Percentiles rank a stretch among this genome's conserved stretches.
Conservation (phyloP, 1,284 basidiomycete genomes). For the Malassezia slooffiae region DNA sequence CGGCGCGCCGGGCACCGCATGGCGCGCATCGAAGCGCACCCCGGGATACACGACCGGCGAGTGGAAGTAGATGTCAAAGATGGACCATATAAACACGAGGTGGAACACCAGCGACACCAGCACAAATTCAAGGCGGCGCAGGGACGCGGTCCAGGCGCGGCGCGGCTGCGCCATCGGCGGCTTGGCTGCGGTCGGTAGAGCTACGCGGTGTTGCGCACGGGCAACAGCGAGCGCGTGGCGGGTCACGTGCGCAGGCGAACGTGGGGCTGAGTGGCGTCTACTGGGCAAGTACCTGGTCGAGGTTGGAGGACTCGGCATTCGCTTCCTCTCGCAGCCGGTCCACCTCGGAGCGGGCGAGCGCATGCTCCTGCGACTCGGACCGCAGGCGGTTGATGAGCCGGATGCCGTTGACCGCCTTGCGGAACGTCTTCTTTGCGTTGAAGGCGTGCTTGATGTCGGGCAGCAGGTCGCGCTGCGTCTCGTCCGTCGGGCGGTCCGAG, state of each 20-base stretch:
- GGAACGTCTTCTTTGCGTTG: constrained; percentile 43
- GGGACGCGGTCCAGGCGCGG: too few relatives aligned
- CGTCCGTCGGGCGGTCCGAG: not conserved
- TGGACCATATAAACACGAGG: constrained; percentile 28
- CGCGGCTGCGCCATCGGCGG: too few relatives aligned
- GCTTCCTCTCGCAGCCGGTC: constrained; percentile 9
- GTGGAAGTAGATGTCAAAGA: constrained; percentile 83
- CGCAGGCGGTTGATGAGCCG: constrained; percentile 28
- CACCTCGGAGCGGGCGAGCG: constrained; percentile 10
- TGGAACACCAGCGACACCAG: constrained; percentile 33
- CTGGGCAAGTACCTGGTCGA: constrained; percentile 22
- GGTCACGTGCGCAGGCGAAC: too few relatives aligned
- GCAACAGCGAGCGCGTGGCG: too few relatives aligned
- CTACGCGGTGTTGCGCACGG: too few relatives aligned
- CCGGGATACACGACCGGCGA: constrained; percentile 46
- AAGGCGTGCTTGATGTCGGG: constrained; percentile 45
- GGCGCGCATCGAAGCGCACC: constrained; percentile 20
- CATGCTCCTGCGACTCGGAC: constrained; percentile 19
- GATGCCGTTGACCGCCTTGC: constrained; percentile 44
- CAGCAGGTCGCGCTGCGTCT: constrained; percentile 35
- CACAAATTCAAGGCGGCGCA: constrained; percentile 48
- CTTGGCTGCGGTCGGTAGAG: too few relatives aligned
- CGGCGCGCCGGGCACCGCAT: not conserved
- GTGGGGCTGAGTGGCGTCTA: not conserved
- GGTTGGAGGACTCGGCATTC: constrained; percentile 19